These are phyloP conservation scores for Mycena belliarum DNA, from an alignment of 768 basidiomycete genomes.

Conservation along the genomic window DNA sequence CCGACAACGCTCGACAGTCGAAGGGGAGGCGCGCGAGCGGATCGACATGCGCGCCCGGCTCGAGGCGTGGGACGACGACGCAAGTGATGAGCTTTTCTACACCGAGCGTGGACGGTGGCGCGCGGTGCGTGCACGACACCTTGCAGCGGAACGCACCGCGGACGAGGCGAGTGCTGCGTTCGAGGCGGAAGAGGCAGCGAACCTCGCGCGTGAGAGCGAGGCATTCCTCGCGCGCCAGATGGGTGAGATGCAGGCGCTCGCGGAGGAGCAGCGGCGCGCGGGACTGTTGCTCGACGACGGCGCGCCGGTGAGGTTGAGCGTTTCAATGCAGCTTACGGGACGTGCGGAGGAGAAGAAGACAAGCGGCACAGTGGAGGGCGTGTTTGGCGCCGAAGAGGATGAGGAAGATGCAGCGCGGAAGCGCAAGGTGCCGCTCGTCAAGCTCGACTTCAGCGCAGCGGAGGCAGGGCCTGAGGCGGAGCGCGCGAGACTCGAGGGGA, in stretches of 20 bases:
- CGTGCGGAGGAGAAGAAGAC: slow-evolving; percentile 48
- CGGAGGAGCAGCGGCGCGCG: slow-evolving; percentile 87
- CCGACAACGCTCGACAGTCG: slow-evolving; percentile 68
- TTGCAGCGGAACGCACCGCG: slow-evolving; percentile 77
- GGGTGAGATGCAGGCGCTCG: slow-evolving; percentile 93
- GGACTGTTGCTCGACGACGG: slow-evolving; percentile 91
- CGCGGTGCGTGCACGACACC: slow-evolving; percentile 63
- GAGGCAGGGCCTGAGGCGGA: slow-evolving; percentile 83
- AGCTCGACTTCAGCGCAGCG: slow-evolving; percentile 85
- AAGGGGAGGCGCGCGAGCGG: slow-evolving; percentile 79
- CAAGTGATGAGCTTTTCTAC: slow-evolving; percentile 91
- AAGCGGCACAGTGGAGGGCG: slow-evolving; percentile 43
- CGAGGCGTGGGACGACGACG: slow-evolving; percentile 91
- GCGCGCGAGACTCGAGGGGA: slow-evolving; percentile 18
- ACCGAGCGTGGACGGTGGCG: slow-evolving; percentile 92
- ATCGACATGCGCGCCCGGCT: slow-evolving; percentile 78
- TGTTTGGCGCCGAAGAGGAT: slow-evolving; percentile 82
- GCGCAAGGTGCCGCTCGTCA: slow-evolving; percentile 83
- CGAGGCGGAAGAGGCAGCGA: slow-evolving; percentile 86
- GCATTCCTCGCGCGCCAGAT: slow-evolving; percentile 92
- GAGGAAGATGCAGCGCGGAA: slow-evolving; percentile 86
- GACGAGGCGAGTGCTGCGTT: slow-evolving; percentile 81
- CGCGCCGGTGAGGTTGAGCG: slow-evolving; percentile 84
- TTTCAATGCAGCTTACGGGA: slow-evolving; percentile 56
- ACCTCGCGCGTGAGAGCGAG: slow-evolving; percentile 87